Conservation (phyloP, 192 early-diverging fungal genomes). For the Coemansia sp. region DNA sequence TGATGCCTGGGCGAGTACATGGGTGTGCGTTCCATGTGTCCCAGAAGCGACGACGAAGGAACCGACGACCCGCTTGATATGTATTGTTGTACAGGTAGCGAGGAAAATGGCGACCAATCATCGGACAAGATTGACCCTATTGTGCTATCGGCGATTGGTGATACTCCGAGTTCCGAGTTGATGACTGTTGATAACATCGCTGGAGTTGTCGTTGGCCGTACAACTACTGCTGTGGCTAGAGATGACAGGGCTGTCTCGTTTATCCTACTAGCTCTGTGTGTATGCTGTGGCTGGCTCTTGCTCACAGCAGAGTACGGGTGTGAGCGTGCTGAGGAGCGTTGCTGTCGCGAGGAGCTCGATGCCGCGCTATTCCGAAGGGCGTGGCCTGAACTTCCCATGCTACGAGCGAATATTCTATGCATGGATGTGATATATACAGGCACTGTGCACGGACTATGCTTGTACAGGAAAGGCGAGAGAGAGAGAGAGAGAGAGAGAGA, state of each 20-base stretch:
- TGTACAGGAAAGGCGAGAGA: background rate
- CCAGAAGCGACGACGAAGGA: slow-evolving; percentile 25
- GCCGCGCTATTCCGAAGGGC: slow-evolving; percentile 23
- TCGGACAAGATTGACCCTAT: slow-evolving; percentile 10
- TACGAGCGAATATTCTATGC: slow-evolving; percentile 32
- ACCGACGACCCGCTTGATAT: background rate
- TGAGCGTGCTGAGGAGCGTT: slow-evolving; percentile 14
- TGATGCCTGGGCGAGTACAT: slow-evolving; percentile 11
- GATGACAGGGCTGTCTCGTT: background rate
- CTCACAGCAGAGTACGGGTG: slow-evolving; percentile 23
- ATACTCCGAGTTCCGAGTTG: slow-evolving; percentile 7
- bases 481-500: too few species aligned
- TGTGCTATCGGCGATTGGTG: background rate
- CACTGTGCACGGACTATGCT: background rate
- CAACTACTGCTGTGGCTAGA: background rate
- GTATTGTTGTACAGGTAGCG: slow-evolving; percentile 23
- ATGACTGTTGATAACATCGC: background rate
- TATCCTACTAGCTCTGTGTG: background rate
- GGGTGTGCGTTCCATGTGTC: slow-evolving; percentile 19
- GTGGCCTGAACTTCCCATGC: slow-evolving; percentile 45
- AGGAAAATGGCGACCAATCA: slow-evolving; percentile 45
- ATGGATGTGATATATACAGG: slow-evolving; percentile 6
- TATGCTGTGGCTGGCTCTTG: background rate
- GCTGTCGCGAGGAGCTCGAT: slow-evolving; percentile 4
- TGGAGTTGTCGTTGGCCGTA: background rate